phyloP scores from a whole-genome alignment of 805 yeast species.

The Candida odintsovae region DNA sequence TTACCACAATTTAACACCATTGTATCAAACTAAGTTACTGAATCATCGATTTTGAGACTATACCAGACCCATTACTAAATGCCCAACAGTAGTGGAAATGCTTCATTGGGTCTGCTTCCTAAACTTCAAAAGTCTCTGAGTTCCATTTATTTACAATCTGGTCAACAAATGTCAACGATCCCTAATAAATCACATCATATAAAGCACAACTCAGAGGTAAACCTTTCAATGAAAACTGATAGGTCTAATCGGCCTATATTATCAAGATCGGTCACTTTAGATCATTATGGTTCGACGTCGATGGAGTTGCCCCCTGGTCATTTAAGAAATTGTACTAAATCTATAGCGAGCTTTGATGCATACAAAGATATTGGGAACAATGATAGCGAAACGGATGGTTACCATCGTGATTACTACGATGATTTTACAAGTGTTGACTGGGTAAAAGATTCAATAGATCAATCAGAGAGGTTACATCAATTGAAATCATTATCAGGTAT shows the following conservation, averaged over 20 bases:
- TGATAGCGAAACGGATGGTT: neutral
- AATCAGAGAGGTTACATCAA: conserved; percentile 35
- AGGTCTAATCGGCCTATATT: neutral
- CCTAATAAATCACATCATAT: neutral
- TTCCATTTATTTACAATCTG: neutral
- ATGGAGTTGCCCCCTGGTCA: neutral
- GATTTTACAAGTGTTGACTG: conserved; percentile 60
- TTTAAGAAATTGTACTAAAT: neutral
- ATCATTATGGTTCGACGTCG: neutral
- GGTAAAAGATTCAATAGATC: conserved; percentile 43
- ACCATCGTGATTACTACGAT: conserved; percentile 39
- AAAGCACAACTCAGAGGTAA: neutral
- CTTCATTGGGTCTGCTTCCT: neutral
- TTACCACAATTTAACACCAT: neutral
- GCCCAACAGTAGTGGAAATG: neutral
- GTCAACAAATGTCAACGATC: neutral
- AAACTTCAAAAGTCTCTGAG: neutral
- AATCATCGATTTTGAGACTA: too few species aligned
- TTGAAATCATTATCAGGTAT: conserved; percentile 30
- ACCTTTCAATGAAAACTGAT: neutral
- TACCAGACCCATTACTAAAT: too few species aligned
- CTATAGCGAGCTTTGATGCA: neutral
- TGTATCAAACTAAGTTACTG: too few species aligned
- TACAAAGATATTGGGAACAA: too few species aligned
- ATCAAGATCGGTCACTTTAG: neutral